A percentile compares a stretch with the other conserved stretches of the same genome.
phyloP scores from a whole-genome alignment of 148 eudicot genomes.

The Silene conica region DNA sequence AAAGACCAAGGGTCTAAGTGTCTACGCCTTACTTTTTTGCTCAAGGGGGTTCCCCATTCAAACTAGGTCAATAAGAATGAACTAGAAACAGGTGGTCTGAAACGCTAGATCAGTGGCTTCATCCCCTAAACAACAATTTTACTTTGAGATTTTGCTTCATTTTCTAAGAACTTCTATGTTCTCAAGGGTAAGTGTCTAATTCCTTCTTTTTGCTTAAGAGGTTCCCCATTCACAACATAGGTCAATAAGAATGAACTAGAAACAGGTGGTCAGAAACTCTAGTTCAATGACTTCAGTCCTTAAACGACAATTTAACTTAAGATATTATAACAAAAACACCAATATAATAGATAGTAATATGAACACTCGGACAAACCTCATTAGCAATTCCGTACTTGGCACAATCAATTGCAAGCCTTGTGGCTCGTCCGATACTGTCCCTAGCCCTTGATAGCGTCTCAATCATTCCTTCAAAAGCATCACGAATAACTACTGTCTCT shows the following conservation, averaged over 20 bases:
- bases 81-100: background rate
- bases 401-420: conserved; percentile 96
- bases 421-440: conserved; percentile 98
- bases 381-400: conserved; percentile 91
- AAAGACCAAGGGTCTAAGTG: background rate
- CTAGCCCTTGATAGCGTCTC: conserved; percentile 94
- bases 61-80: background rate
- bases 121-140: background rate
- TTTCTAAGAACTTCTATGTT: no score
- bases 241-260: no score
- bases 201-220: no score
- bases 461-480: conserved; percentile 99
- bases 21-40: background rate
- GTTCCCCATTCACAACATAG: no score
- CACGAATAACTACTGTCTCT: conserved; percentile 96
- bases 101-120: background rate
- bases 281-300: no score
- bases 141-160: background rate
- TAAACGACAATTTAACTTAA: no score
- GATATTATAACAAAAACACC: no score
- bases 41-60: background rate
- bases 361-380: conserved; percentile 52
- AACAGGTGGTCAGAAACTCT: no score
- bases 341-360: no score
- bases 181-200: no score